A percentile compares a stretch with the other conserved stretches of the same genome.
These are phyloP conservation scores for Russula brevipes DNA, from an alignment of 768 basidiomycete genomes.

Conservation along the genomic window DNA sequence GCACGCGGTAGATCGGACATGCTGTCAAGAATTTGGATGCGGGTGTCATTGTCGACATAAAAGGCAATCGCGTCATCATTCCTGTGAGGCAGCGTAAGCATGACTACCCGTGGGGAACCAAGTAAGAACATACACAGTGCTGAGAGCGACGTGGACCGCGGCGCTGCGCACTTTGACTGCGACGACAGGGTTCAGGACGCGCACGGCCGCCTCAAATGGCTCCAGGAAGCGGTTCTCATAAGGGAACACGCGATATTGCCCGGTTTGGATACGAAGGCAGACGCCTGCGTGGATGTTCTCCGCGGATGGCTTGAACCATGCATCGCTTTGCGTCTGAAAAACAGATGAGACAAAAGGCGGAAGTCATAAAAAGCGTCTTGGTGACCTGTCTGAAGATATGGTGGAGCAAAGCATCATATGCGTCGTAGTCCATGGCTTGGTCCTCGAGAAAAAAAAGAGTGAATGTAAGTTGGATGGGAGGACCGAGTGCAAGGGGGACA, in stretches of 20 bases:
- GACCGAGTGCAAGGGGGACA: slow-evolving; percentile 20
- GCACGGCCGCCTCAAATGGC: slow-evolving; percentile 76
- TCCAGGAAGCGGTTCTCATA: slow-evolving; percentile 77
- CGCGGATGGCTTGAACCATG: slow-evolving; percentile 82
- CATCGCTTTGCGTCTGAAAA: slow-evolving; percentile 69
- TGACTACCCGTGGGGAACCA: neutral
- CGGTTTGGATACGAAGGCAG: slow-evolving; percentile 62
- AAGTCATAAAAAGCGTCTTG: neutral
- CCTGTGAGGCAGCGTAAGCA: slow-evolving; percentile 33
- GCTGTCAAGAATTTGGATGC: slow-evolving; percentile 79
- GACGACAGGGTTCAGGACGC: slow-evolving; percentile 73
- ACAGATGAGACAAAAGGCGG: slow-evolving; percentile 24
- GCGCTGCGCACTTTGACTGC: slow-evolving; percentile 78
- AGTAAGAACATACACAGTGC: slow-evolving; percentile 50
- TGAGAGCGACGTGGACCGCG: slow-evolving; percentile 72
- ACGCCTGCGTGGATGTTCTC: slow-evolving; percentile 79
- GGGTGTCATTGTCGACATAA: slow-evolving; percentile 72
- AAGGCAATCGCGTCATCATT: slow-evolving; percentile 55
- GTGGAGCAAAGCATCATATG: slow-evolving; percentile 73
- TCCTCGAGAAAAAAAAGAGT: neutral
- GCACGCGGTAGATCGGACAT: slow-evolving; percentile 64
- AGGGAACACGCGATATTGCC: slow-evolving; percentile 75
- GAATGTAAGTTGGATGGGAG: slow-evolving; percentile 17
- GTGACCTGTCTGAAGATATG: slow-evolving; percentile 71
- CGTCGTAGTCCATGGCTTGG: slow-evolving; percentile 67